Conservation (phyloP, 345 rosid species). For the Eutrema heterophyllum region DNA sequence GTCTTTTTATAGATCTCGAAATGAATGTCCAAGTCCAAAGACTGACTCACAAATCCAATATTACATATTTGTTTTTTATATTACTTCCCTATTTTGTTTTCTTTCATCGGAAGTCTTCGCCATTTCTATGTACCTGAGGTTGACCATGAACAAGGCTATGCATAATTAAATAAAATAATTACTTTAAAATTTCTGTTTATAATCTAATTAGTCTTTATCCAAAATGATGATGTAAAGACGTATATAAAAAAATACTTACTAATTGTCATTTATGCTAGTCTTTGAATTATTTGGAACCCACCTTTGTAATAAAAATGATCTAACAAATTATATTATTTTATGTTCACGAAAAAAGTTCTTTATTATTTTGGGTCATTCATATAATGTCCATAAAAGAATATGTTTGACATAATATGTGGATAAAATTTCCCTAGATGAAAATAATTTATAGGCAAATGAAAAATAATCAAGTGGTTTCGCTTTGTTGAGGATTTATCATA, state of each 20-base stretch:
- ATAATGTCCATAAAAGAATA: neutral
- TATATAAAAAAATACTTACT: neutral
- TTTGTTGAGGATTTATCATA: neutral
- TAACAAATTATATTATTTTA: neutral
- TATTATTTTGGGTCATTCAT: neutral
- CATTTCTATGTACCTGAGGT: neutral
- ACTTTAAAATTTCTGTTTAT: neutral
- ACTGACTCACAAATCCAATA: slow-evolving; percentile 20
- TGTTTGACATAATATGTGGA: neutral
- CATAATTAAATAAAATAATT: neutral
- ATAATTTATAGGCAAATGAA: neutral
- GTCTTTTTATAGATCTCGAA: neutral
- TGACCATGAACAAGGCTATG: neutral
- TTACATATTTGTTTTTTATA: neutral
- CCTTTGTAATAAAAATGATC: neutral
- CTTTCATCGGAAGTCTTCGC: neutral
- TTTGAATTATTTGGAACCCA: neutral
- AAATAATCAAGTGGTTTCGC: neutral
- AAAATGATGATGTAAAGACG: neutral
- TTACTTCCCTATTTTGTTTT: neutral
- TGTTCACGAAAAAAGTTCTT: neutral
- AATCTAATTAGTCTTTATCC: neutral
- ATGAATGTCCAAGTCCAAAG: neutral
- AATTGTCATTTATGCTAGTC: neutral
- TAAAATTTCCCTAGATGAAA: neutral